Percentiles rank a stretch among this genome's conserved stretches.
Evolutionary conservation across 371 early-diverging fungal genomes (phyloP).

Genomic region (Circinella minor): DNA sequence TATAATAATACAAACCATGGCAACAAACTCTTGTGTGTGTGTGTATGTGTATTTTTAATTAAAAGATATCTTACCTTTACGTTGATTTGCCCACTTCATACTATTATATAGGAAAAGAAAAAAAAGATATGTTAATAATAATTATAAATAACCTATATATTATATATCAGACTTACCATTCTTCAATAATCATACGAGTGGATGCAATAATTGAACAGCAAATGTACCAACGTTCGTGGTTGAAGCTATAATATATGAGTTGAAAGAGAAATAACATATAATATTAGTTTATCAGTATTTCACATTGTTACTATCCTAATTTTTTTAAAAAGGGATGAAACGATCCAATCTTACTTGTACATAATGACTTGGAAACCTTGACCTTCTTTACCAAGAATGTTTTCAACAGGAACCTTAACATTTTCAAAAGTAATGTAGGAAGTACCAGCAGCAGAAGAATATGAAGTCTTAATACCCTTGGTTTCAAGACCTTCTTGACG

Average conservation of each 20-base stretch:
- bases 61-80: constrained; percentile 67
- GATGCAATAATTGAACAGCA: constrained; percentile 79
- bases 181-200: constrained; percentile 82
- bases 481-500: constrained; percentile 59
- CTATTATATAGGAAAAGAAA: constrained; percentile 10
- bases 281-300: constrained; percentile 53
- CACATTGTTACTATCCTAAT: neutral
- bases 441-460: constrained; percentile 63
- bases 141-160: neutral
- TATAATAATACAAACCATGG: too few relatives aligned
- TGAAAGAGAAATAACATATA: constrained; percentile 18
- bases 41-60: too few relatives aligned
- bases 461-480: constrained; percentile 66
- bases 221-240: constrained; percentile 83
- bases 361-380: constrained; percentile 85
- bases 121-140: constrained; percentile 1
- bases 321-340: neutral
- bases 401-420: constrained; percentile 76
- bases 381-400: constrained; percentile 86
- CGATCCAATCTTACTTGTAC: constrained; percentile 31
- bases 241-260: constrained; percentile 68
- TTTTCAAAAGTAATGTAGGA: constrained; percentile 58
- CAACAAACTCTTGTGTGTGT: too few relatives aligned
- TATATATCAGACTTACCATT: constrained; percentile 23
- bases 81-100: constrained; percentile 81